A percentile compares a stretch with the other conserved stretches of the same genome.
Evolutionary conservation across 305 asterid genomes (phyloP).

Genomic region (Fraxinus albicans): DNA sequence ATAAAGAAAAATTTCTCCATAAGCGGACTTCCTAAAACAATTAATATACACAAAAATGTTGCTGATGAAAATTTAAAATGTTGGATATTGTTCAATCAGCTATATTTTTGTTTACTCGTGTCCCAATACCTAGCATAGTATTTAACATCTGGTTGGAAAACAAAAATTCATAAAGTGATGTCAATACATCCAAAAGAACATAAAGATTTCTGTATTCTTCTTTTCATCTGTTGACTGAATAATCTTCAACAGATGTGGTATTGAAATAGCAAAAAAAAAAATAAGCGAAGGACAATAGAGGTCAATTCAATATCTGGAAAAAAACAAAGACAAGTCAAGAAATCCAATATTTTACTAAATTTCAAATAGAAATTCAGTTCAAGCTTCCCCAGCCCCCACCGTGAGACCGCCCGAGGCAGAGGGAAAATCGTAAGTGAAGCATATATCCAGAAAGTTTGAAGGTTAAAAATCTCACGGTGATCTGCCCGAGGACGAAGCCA

Average conservation of each 20-base stretch:
- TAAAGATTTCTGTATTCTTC: background rate
- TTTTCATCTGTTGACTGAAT: background rate
- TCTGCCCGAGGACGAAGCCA: constrained; percentile 40
- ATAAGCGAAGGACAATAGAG: background rate
- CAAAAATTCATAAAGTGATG: background rate
- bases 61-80: background rate
- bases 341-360: background rate
- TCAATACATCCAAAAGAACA: background rate
- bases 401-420: background rate
- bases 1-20: constrained; percentile 10
- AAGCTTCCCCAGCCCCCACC: background rate
- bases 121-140: background rate
- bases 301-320: background rate
- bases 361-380: background rate
- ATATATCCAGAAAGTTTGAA: constrained; percentile 14
- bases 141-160: background rate
- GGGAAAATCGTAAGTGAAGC: background rate
- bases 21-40: background rate
- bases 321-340: background rate
- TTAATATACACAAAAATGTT: background rate
- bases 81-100: background rate
- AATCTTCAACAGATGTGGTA: background rate
- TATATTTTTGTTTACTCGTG: background rate
- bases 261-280: background rate
- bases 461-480: constrained; percentile 58